Base-by-base conservation (phyloP, 2,329 filamentous ascomycete genomes). In the Beauveria australis region DNA sequence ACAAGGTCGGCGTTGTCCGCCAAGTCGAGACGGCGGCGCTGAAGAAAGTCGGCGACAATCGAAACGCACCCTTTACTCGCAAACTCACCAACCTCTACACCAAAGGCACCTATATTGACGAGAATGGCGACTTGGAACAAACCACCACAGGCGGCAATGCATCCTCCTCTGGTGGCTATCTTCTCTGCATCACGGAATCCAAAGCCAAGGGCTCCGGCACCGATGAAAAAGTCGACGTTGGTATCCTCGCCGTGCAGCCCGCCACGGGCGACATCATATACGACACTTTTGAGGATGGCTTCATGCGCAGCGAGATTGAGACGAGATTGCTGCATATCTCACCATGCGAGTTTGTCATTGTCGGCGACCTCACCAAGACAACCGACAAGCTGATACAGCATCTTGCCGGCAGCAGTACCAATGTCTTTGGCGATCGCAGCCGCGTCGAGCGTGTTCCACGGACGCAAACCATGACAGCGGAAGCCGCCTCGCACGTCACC, bases 31-130 rank as follows among this genome's bases (percentile, higher is more conserved):
- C 94, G 0, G 94, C 94, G 2, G 94, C 94, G 0, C 78, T 99
- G 63, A 99, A 99, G 72, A 96, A 96, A 64, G 94, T 86, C 1
- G 93, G 94, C 49, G 92, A 96, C 71, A 99, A 97, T 73, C 86
- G 91, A 61, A 97, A 96, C 70, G 84, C 92, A 0, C 92, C 94
- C 0, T 99, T 99, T 67, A 84, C 91, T 43, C 86, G 94, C 41
- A 94, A 96, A 68, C 85, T 99, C 68, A 97, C 94, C 18, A 97
- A 96, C 69, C 81, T 99, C 7, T 99, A 99, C 75, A 99, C 94
- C 9, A 99, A 97, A 73, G 94, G 92, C 48, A 99, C 94, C 2
- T 99, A 97, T 67, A 88, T 99, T 61, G 94, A 97, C 69, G 94
- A 99, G 71, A 82, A 90, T 10, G 93, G 94, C 64, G 91, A 91